A percentile compares a stretch with the other conserved stretches of the same genome.
Conservation (phyloP, 2,329 filamentous ascomycete genomes). For the Epichloe elymi region DNA sequence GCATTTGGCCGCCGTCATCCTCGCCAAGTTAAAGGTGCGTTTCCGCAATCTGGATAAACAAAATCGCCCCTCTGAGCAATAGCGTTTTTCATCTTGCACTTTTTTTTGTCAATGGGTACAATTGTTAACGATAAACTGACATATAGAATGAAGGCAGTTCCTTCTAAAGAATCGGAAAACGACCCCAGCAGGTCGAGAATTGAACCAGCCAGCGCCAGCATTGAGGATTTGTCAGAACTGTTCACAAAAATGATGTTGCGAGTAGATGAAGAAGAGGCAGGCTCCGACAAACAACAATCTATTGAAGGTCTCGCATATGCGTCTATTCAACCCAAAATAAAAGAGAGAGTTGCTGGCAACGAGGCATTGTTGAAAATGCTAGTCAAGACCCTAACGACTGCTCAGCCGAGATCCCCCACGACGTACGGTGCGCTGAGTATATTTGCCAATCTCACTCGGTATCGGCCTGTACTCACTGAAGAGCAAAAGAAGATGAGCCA, state of each 20-base stretch:
- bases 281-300: constrained; percentile 49
- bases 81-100: background rate
- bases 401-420: constrained; percentile 52
- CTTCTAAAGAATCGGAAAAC: constrained; percentile 26
- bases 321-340: constrained; percentile 72
- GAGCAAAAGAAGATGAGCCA: constrained; percentile 88
- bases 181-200: constrained; percentile 31
- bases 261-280: constrained; percentile 37
- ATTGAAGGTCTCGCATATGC: constrained; percentile 89
- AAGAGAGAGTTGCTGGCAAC: constrained; percentile 66
- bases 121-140: constrained; percentile 34
- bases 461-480: constrained; percentile 64
- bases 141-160: constrained; percentile 38
- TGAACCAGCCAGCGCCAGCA: constrained; percentile 42
- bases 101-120: background rate
- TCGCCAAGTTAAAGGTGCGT: constrained; percentile 54
- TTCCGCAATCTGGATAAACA: background rate
- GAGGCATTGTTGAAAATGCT: constrained; percentile 54
- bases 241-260: constrained; percentile 54
- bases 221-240: constrained; percentile 51
- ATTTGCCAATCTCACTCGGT: constrained; percentile 71
- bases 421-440: constrained; percentile 82
- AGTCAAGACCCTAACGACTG: constrained; percentile 46
- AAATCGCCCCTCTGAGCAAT: background rate
- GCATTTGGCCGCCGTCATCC: constrained; percentile 57